Conservation (phyloP, 768 basidiomycete species). For the Tricholoma furcatifolium region DNA sequence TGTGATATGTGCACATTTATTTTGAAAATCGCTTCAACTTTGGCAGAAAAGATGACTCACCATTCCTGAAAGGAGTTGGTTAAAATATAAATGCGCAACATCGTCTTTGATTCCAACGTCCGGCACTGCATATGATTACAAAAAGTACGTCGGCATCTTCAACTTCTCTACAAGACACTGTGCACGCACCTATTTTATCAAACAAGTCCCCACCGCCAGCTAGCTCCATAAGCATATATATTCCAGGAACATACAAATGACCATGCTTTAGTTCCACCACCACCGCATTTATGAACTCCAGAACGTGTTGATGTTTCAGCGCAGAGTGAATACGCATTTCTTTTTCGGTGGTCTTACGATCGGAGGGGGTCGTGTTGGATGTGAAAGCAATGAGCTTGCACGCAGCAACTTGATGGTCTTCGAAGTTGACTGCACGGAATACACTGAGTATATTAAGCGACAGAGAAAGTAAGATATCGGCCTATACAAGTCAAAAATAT, state of each 20-base stretch:
- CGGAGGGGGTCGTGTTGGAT: conserved; percentile 57
- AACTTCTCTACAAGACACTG: neutral
- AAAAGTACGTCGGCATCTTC: no score
- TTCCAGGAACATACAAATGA: conserved; percentile 65
- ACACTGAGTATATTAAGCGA: conserved; percentile 50
- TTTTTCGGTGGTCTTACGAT: conserved; percentile 82
- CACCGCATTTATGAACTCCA: conserved; percentile 80
- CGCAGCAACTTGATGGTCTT: conserved; percentile 69
- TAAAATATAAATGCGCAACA: conserved; percentile 88
- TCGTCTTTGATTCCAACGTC: conserved; percentile 87
- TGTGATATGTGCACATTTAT: no score
- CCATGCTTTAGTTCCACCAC: conserved; percentile 66
- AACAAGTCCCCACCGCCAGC: conserved; percentile 95
- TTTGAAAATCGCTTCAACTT: no score
- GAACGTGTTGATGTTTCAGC: conserved; percentile 75
- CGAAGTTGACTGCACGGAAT: conserved; percentile 74
- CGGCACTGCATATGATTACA: conserved; percentile 57
- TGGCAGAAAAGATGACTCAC: conserved; percentile 35
- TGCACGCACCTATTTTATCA: conserved; percentile 88
- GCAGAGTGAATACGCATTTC: conserved; percentile 89
- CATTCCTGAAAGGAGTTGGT: conserved; percentile 81
- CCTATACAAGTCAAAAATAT: neutral
- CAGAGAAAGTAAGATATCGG: neutral
- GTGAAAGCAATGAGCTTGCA: conserved; percentile 82
- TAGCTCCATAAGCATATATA: conserved; percentile 92